Percentiles rank a stretch among this genome's conserved stretches.
phyloP scores from a whole-genome alignment of 805 yeast species.

The Scheffersomyces spartinae region DNA sequence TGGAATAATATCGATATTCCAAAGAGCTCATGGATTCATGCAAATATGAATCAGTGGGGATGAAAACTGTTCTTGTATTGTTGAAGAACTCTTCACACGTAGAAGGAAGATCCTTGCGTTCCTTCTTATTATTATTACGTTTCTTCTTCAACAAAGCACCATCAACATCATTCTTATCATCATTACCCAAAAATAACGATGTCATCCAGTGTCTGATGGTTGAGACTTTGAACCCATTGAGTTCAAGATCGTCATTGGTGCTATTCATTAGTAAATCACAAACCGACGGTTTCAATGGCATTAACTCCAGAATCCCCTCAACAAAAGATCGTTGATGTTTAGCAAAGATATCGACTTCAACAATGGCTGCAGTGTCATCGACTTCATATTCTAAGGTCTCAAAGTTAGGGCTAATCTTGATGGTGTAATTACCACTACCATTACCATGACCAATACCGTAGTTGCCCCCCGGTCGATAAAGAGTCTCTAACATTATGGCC shows the following conservation, averaged over 20 bases:
- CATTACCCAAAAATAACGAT: constrained; percentile 10
- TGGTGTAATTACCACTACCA: too few relatives aligned
- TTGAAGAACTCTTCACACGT: constrained; percentile 18
- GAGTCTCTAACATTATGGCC: constrained; percentile 24
- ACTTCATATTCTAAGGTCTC: constrained; percentile 19
- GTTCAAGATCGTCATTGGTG: constrained; percentile 1
- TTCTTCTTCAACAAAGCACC: constrained; percentile 1
- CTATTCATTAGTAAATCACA: constrained; percentile 22
- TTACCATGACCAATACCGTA: too few relatives aligned
- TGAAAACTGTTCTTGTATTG: constrained; percentile 15
- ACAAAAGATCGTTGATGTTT: constrained; percentile 53
- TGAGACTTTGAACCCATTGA: constrained; percentile 13
- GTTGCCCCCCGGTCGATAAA: constrained; percentile 7
- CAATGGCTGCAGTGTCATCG: constrained; percentile 36
- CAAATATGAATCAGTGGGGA: constrained; percentile 23
- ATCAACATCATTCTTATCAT: neutral
- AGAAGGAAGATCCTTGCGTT: constrained; percentile 6
- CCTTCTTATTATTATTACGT: constrained; percentile 4
- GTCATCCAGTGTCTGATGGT: constrained; percentile 17
- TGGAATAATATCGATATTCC: constrained; percentile 16
- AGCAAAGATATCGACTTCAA: constrained; percentile 48
- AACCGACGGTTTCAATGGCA: constrained; percentile 23
- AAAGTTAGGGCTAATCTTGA: constrained; percentile 10
- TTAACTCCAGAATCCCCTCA: constrained; percentile 44
- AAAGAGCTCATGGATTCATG: constrained; percentile 14